These are phyloP conservation scores for Cladochytrium tenue DNA, from an alignment of 371 early-diverging fungal genomes.

Conservation along the genomic window DNA sequence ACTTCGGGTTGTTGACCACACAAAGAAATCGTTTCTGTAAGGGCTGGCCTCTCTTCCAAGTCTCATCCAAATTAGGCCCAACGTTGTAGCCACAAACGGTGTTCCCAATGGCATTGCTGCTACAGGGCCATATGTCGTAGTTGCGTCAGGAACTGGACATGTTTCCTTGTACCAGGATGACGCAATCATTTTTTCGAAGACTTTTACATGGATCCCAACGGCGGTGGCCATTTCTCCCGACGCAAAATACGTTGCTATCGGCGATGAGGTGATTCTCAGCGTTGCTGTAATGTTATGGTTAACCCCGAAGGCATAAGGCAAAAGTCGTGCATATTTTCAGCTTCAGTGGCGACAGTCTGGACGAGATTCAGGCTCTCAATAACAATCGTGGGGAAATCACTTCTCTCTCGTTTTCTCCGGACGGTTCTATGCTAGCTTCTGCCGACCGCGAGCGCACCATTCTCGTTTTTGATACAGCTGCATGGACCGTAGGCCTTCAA, in stretches of 20 bases:
- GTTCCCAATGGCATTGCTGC: constrained; percentile 1
- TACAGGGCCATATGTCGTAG: background rate
- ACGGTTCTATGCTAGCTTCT: constrained; percentile 70
- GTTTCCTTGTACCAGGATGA: constrained; percentile 16
- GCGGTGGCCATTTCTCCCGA: constrained; percentile 60
- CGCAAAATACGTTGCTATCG: constrained; percentile 64
- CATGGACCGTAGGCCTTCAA: constrained; percentile 43
- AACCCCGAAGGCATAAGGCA: too few relatives aligned
- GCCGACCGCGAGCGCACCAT: constrained; percentile 85
- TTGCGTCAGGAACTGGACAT: constrained; percentile 13
- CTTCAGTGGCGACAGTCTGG: constrained; percentile 13
- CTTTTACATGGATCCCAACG: constrained; percentile 55
- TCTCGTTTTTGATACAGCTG: constrained; percentile 65
- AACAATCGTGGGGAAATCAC: constrained; percentile 72
- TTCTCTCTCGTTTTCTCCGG: constrained; percentile 73
- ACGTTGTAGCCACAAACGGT: constrained; percentile 1
- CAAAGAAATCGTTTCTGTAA: constrained; percentile 32
- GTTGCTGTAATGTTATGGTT: too few relatives aligned
- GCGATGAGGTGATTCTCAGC: constrained; percentile 65
- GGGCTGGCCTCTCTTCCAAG: too few relatives aligned
- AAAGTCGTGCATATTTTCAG: constrained; percentile 33
- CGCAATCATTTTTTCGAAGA: constrained; percentile 55
- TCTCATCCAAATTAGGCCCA: too few relatives aligned
- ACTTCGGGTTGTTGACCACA: constrained; percentile 28
- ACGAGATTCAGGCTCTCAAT: constrained; percentile 28